Evolutionary conservation across 2,329 filamentous ascomycete genomes (phyloP), one percentile per base, ranked within the genome.

Genomic region (Fusarium humuli): DNA sequence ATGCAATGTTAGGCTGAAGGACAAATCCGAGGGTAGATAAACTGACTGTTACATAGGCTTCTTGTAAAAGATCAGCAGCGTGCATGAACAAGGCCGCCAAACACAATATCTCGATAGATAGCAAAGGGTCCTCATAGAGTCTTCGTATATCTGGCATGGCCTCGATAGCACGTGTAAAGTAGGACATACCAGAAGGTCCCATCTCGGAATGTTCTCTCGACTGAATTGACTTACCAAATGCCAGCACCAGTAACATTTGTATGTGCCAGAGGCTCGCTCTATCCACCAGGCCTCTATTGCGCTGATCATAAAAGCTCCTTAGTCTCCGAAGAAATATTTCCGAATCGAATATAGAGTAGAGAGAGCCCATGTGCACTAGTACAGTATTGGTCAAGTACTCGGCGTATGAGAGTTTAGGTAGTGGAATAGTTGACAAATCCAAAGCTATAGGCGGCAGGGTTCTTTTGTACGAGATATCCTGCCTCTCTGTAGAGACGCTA

Each of bases 41-140:
- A 46, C 70, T 57, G 18, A 70, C 70, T 16, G 56, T 67, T 8
- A 72, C 66, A 16, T 72, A 72, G 12, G 66, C 67, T 29, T 72
- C 69, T 34, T 72, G 69, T 9, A 72, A 22, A 7, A 72, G 52
- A 48, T 72, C 66, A 2, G 69, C 64, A 8, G 70, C 70, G 16
- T 72, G 69, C 69, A 72, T 72, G 52, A 70, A 72, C 30, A 72
- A 57, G 10, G 70, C 54, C 9, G 62, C 42, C 16, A 72, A 13
- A 10, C 62, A 72, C 5, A 72, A 52, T 9, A 72, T 57, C 50
- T 72, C 70, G n/a, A 72, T 72, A 13, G 70, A 67, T 25, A 72
- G 29, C 5, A 72, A 22, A 12, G 70, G 69, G 13, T 68, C 29
- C 16, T 72, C 66, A 7, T 68, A 72, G 1, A 72, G 58, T 13